phyloP scores from a whole-genome alignment of 208 protist genomes.

The Trypanosoma conorhini region DNA sequence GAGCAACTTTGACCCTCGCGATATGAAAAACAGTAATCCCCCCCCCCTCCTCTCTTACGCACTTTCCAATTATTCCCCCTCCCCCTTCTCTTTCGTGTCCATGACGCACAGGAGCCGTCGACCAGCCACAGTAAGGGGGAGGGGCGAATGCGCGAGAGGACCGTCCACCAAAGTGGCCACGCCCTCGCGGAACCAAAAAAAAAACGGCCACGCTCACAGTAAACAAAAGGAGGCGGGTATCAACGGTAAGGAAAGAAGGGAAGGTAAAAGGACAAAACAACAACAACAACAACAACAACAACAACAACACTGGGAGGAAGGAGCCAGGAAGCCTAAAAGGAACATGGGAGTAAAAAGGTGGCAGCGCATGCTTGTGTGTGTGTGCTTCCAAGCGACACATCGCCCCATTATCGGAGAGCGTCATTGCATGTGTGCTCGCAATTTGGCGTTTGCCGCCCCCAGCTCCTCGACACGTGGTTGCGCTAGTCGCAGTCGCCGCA shows the following conservation, averaged over 20 bases:
- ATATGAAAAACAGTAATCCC: too few relatives aligned
- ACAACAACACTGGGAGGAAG: not conserved
- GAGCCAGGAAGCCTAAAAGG: not conserved
- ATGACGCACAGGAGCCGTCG: too few relatives aligned
- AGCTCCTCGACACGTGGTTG: slow-evolving; percentile 16
- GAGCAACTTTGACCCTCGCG: too few relatives aligned
- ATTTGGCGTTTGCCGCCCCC: slow-evolving; percentile 13
- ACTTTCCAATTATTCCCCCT: too few relatives aligned
- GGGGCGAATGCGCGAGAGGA: too few relatives aligned
- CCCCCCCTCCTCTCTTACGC: too few relatives aligned
- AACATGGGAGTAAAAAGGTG: not conserved
- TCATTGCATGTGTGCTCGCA: not conserved
- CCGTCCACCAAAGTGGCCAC: too few relatives aligned
- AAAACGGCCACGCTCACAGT: not conserved
- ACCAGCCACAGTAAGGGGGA: too few relatives aligned
- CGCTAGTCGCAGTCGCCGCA: not conserved
- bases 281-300: slow-evolving; percentile 13
- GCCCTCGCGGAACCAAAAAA: too few relatives aligned
- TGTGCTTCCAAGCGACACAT: too few relatives aligned
- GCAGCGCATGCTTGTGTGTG: not conserved
- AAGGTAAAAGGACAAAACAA: slow-evolving; percentile 2
- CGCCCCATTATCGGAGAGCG: not conserved
- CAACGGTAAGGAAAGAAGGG: not conserved
- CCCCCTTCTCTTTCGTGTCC: too few relatives aligned
- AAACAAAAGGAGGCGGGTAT: not conserved